Evolutionary conservation across 805 yeast genomes (phyloP).

Genomic region (Saturnispora mendoncae): DNA sequence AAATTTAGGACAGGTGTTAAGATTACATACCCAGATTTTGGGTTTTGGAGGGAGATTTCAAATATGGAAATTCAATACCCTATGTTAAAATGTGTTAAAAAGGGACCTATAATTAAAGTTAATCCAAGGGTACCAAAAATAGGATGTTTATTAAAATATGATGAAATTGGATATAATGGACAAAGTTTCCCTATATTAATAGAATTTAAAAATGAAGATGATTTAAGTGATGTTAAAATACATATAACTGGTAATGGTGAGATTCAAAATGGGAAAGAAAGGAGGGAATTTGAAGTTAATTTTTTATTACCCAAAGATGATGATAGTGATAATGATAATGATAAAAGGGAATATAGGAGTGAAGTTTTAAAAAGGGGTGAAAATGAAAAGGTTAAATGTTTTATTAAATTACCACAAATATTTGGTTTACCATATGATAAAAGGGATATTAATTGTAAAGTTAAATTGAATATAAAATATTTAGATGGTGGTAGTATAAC

Average conservation of each 20-base stretch:
- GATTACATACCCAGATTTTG: background rate
- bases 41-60: background rate
- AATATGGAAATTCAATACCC: background rate
- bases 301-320: background rate
- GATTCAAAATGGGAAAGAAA: conserved; percentile 6
- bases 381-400: conserved; percentile 2
- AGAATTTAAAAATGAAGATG: conserved; percentile 22
- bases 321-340: conserved; percentile 3
- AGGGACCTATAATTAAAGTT: conserved; percentile 21
- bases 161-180: conserved; percentile 26
- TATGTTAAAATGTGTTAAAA: background rate
- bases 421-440: conserved; percentile 12
- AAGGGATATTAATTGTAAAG: conserved; percentile 12
- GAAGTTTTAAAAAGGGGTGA: conserved; percentile 11
- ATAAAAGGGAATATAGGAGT: conserved; percentile 9
- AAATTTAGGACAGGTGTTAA: background rate
- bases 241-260: conserved; percentile 1
- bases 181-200: conserved; percentile 24
- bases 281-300: too few species aligned
- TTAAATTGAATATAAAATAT: conserved; percentile 15
- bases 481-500: conserved; percentile 6
- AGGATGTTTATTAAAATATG: conserved; percentile 18
- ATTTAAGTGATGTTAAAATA: conserved; percentile 17
- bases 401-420: conserved; percentile 19
- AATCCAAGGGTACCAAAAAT: conserved; percentile 34